phyloP scores from a whole-genome alignment of 306 rosid genomes.

The Hippophae gyantsensis region DNA sequence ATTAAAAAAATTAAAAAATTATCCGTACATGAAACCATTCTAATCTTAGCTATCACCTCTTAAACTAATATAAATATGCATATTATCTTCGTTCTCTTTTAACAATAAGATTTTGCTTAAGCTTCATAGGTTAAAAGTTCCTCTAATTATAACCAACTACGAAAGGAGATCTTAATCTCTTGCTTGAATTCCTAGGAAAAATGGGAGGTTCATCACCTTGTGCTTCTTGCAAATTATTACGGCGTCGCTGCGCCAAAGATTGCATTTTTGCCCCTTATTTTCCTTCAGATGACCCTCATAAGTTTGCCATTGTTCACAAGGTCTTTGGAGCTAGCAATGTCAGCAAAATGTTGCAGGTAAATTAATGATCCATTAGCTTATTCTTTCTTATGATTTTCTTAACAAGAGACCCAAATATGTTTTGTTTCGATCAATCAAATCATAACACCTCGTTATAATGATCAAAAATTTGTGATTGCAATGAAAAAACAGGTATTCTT shows the following conservation, averaged over 20 bases:
- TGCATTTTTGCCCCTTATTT: constrained; percentile 77
- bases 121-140: not conserved
- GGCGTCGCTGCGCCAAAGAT: constrained; percentile 76
- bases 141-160: not conserved
- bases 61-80: constrained; percentile 40
- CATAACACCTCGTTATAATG: no score
- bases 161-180: not conserved
- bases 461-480: no score
- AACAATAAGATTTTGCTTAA: constrained; percentile 11
- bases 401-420: no score
- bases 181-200: not conserved
- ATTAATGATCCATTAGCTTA: not conserved
- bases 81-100: constrained; percentile 21
- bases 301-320: constrained; percentile 81
- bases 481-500: no score
- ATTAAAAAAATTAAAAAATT: no score
- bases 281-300: constrained; percentile 64
- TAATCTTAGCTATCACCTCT: constrained; percentile 20
- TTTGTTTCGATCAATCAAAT: no score
- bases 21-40: constrained; percentile 40
- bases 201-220: constrained; percentile 71
- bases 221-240: constrained; percentile 71
- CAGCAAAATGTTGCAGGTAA: constrained; percentile 76
- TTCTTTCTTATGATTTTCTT: no score
- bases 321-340: constrained; percentile 87